Percentiles rank a stretch among this genome's conserved stretches.
phyloP scores from a whole-genome alignment of 1,284 basidiomycete species.

The Fistulinella staudtii region DNA sequence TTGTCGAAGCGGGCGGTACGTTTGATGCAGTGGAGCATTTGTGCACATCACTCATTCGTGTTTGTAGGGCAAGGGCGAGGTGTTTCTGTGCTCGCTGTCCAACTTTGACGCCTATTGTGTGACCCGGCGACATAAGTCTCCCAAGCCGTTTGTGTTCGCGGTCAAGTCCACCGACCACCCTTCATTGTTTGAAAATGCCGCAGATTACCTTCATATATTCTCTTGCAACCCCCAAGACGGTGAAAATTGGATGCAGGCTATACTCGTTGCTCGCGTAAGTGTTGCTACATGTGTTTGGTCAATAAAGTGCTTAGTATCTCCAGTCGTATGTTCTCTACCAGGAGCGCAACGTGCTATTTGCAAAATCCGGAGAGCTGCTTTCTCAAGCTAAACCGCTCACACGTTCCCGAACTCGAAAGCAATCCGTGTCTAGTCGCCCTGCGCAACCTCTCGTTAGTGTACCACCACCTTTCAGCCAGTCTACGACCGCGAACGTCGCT shows the following conservation, averaged over 20 bases:
- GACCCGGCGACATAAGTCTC: conserved; percentile 67
- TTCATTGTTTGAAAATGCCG: conserved; percentile 77
- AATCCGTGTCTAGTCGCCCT: conserved; percentile 31
- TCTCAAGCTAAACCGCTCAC: conserved; percentile 29
- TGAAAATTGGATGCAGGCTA: conserved; percentile 64
- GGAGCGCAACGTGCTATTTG: conserved; percentile 66
- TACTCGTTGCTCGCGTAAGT: conserved; percentile 73
- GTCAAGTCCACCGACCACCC: conserved; percentile 85
- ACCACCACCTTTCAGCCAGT: conserved; percentile 33
- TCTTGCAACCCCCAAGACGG: conserved; percentile 71
- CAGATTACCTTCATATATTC: conserved; percentile 83
- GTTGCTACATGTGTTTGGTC: background rate
- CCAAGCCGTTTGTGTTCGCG: conserved; percentile 77
- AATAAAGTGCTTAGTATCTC: conserved; percentile 10
- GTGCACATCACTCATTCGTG: too few species aligned
- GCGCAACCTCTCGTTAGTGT: conserved; percentile 32
- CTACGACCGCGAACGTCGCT: conserved; percentile 31
- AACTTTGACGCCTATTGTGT: conserved; percentile 83
- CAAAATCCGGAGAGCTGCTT: conserved; percentile 37
- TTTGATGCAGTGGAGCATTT: too few species aligned
- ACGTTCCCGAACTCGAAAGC: conserved; percentile 31
- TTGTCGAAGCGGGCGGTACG: conserved; percentile 78
- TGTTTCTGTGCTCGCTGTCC: conserved; percentile 73
- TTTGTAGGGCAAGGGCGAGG: conserved; percentile 75
- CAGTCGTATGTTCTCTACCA: conserved; percentile 79